Conservation (phyloP, 2,329 filamentous ascomycete species). For the Fusarium concolor region DNA sequence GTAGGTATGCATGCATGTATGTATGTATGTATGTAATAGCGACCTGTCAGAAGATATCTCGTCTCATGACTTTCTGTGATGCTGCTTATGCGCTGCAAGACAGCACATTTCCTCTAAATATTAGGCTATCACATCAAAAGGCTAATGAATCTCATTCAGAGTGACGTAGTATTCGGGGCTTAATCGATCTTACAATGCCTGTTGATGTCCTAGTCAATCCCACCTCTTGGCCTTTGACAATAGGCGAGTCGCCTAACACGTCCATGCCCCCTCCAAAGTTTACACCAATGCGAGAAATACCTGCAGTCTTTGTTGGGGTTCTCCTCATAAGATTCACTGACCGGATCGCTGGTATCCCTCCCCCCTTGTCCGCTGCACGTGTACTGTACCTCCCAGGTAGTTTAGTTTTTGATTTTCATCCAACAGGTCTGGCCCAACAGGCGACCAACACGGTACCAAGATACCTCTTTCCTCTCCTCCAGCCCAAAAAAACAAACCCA, state of each 20-base stretch:
- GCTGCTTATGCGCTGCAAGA: too few relatives aligned
- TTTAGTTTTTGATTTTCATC: slow-evolving; percentile 27
- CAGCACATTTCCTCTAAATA: too few relatives aligned
- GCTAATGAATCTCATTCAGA: neutral
- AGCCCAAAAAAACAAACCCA: neutral
- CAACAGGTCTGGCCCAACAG: neutral
- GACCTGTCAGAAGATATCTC: too few relatives aligned
- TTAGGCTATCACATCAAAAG: neutral
- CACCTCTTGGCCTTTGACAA: neutral
- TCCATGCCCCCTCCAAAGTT: too few relatives aligned
- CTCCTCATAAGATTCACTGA: neutral
- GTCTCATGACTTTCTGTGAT: too few relatives aligned
- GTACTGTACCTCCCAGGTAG: neutral
- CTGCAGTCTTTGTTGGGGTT: neutral
- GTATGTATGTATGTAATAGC: too few relatives aligned
- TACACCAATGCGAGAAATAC: slow-evolving; percentile 14
- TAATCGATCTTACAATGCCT: slow-evolving; percentile 14
- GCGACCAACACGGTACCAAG: neutral
- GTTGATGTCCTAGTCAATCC: neutral
- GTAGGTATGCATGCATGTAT: too few relatives aligned
- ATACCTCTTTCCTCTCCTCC: neutral
- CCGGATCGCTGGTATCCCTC: neutral
- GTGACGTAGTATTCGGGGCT: slow-evolving; percentile 21
- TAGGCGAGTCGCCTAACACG: neutral
- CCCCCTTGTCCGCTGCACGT: slow-evolving; percentile 5